Evolutionary conservation across 1,139 yeast genomes (phyloP).

Genomic region (Arxiozyma bovina): DNA sequence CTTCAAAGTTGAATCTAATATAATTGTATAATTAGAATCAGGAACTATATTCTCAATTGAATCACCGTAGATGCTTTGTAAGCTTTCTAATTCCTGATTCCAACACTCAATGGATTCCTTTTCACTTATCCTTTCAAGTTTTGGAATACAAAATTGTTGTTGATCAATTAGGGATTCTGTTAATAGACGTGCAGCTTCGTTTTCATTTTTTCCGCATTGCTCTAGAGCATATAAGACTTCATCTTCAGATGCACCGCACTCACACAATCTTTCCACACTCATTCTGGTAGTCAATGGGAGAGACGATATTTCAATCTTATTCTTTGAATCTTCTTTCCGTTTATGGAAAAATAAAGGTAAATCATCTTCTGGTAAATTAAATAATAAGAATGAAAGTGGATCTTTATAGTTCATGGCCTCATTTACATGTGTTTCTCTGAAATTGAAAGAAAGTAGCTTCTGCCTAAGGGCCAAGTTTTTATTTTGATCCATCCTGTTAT

Average conservation of each 20-base stretch:
- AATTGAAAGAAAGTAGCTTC: slow-evolving; percentile 44
- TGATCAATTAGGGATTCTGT: slow-evolving; percentile 32
- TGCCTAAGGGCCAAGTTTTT: slow-evolving; percentile 18
- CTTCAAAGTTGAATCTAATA: slow-evolving; percentile 21
- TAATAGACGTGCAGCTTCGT: slow-evolving; percentile 43
- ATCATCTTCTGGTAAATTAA: slow-evolving; percentile 91
- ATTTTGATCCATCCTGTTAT: slow-evolving; percentile 11
- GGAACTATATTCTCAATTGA: slow-evolving; percentile 17
- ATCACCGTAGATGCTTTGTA: slow-evolving; percentile 45
- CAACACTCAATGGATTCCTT: slow-evolving; percentile 41
- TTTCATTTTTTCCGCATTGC: slow-evolving; percentile 39
- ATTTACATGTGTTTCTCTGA: slow-evolving; percentile 55
- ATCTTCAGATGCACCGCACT: slow-evolving; percentile 63
- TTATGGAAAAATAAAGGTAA: slow-evolving; percentile 46
- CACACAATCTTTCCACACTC: slow-evolving; percentile 46
- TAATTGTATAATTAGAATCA: slow-evolving; percentile 16
- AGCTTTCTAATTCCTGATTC: slow-evolving; percentile 70
- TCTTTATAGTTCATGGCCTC: slow-evolving; percentile 66
- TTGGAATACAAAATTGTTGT: slow-evolving; percentile 7
- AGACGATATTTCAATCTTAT: slow-evolving; percentile 40
- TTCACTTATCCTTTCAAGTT: slow-evolving; percentile 3
- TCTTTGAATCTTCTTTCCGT: slow-evolving; percentile 40
- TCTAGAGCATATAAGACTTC: slow-evolving; percentile 47
- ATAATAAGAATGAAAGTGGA: slow-evolving; percentile 71
- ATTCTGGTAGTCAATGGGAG: slow-evolving; percentile 32